Evolutionary conservation across 2,329 filamentous ascomycete genomes (phyloP), one percentile per base, ranked within the genome.

Genomic region (Coleophoma eucalyptorum): DNA sequence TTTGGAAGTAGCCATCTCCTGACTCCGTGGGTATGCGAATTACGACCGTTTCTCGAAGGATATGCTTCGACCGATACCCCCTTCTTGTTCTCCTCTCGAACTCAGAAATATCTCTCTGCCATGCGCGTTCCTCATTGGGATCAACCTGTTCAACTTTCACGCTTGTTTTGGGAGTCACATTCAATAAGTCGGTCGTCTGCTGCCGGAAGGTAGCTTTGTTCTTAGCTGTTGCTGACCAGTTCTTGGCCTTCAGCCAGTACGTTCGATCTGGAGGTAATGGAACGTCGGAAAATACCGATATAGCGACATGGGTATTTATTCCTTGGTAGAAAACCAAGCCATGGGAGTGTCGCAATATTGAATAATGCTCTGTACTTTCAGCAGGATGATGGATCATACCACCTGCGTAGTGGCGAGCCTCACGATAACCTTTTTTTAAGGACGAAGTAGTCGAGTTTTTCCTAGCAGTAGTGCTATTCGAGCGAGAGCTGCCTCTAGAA

Each of bases 221-320:
- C 86, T 86, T 45, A 3, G 83, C 76, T 60, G 84, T 84, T 4
- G 86, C 86, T 0, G 81, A 83, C 69, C 75, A 87, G 2, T 86
- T 86, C 56, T 83, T 85, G 52, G 77, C 77, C 68, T 89, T 86
- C 21, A 89, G 69, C 81, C 83, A 89, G 13, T 89, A 63, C 0
- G 79, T 81, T 6, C 86, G 75, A 20, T 78, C 75, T 0, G 67
- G 49, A 0, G 85, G 82, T 0, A 89, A 63, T 0, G 77, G 75
- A 2, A 69, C 66, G 54, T 85, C 79, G 0, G 76, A 78, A 59
- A 89, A 83, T 43, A 89, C 74, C 2, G 84, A 84, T 37, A 90
- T 72, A 3, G 79, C 73, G 5, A 89, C 72, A 7, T 78, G 81
- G 0, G 86, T 90, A 3, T 74, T 72, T 1, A 80, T 77, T 0